phyloP scores from a whole-genome alignment of 371 early-diverging fungal species.

The Rhizopus stolonifer region DNA sequence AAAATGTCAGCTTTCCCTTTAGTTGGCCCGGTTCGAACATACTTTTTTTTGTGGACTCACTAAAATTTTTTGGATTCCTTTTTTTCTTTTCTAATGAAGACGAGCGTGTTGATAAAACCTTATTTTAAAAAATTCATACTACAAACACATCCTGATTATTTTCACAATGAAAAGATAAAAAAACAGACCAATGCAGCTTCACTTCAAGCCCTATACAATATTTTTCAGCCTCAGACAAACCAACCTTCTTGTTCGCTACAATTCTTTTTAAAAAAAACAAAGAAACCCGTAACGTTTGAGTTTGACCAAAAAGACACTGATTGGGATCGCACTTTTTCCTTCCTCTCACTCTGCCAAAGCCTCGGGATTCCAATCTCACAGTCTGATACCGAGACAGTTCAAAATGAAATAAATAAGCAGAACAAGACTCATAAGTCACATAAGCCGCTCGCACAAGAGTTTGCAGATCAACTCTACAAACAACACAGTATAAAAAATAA shows the following conservation, averaged over 20 bases:
- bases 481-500: conserved; percentile 1
- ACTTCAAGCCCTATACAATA: conserved; percentile 31
- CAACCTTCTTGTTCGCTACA: conserved; percentile 7
- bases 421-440: neutral
- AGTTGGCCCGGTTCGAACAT: neutral
- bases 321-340: conserved; percentile 26
- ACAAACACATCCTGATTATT: conserved; percentile 46
- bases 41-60: too few relatives aligned
- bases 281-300: conserved; percentile 1
- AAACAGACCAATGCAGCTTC: conserved; percentile 37
- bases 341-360: conserved; percentile 31
- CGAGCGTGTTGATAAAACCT: conserved; percentile 27
- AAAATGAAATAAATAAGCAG: conserved; percentile 3
- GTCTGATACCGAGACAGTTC: conserved; percentile 27
- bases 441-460: conserved; percentile 26
- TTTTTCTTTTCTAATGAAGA: conserved; percentile 8
- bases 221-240: conserved; percentile 6
- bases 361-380: conserved; percentile 22
- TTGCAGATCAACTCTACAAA: conserved; percentile 36
- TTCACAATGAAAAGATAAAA: conserved; percentile 26
- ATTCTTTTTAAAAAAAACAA: conserved; percentile 9
- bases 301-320: conserved; percentile 17
- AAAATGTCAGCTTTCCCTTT: too few relatives aligned
- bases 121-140: conserved; percentile 40
- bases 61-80: neutral